Evolutionary conservation across 768 basidiomycete genomes (phyloP), one percentile per base, ranked within the genome.

Genomic region (Tephrocybe rancida): DNA sequence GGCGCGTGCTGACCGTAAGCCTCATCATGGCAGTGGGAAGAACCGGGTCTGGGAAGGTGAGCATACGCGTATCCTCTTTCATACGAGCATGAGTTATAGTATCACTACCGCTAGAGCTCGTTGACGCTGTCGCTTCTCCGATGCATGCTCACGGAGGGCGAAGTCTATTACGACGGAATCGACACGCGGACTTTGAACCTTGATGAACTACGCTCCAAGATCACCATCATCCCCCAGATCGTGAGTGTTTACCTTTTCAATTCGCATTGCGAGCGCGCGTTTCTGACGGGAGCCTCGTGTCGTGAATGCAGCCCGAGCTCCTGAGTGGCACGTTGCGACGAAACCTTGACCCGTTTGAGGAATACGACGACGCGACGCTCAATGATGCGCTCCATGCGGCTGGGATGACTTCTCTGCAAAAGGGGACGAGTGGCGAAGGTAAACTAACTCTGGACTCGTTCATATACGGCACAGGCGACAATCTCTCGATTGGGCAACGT

Each of bases 401-500:
- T 25, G 74, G 74, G 5, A 42, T 77, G 9, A 68, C 68, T 41
- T 67, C 77, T 2, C 55, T 74, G 27, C 66, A 75, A 58, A 55
- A 55, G 25, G 68, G 67, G 21, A 22, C 34, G n/a, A 44, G 77
- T 64, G 44, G 76, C 69, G 60, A 82, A 78, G 47, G 80, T 68
- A 44, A 72, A 70, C 67, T 80, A 22, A 74, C 71, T 3, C 65
- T 83, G 22, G 79, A 83, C 46, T 77, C 67, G 11, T 53, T 48
- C 16, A 70, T 82, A 19, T 58, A 73, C 4, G 70, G 71, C 1
- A 85, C 84, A 9, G 89, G 88, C 3, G 67, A 74, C 18, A 90
- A 90, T 63, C 80, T 91, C 59, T 87, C 86, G 1, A 83, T 87
- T 30, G 90, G 90, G n/a, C 88, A 91, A 60, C 66, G 88, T 8